Percentiles rank a stretch among this genome's conserved stretches.
Evolutionary conservation across 139 green algal genomes (phyloP).

Genomic region (Yamagishiella unicocca): DNA sequence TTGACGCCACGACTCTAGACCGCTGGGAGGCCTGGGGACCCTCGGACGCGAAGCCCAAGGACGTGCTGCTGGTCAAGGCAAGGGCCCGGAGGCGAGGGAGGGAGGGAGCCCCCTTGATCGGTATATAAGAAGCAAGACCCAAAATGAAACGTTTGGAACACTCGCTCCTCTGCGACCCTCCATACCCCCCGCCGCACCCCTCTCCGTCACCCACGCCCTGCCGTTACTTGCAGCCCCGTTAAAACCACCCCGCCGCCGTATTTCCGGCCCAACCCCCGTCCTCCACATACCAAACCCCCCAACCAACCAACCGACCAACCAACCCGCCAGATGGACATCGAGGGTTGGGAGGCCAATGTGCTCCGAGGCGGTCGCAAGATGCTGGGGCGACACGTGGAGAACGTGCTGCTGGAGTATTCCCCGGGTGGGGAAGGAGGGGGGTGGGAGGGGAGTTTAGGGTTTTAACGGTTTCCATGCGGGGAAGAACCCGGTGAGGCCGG

Average conservation of each 20-base stretch:
- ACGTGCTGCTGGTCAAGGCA: conserved; percentile 47
- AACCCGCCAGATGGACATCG: conserved; percentile 76
- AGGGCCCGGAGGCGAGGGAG: too few species aligned
- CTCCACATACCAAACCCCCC: neutral
- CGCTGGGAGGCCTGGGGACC: conserved; percentile 39
- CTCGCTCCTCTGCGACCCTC: too few species aligned
- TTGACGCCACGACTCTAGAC: conserved; percentile 24
- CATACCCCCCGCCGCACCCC: too few species aligned
- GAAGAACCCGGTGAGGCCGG: too few species aligned
- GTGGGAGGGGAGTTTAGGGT: neutral
- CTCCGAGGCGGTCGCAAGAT: conserved; percentile 39
- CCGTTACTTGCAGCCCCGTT: too few species aligned
- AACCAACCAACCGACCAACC: neutral
- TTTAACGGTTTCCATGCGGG: too few species aligned
- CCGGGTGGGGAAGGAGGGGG: conserved; percentile 58
- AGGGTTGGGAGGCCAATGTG: conserved; percentile 79
- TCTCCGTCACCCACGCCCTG: too few species aligned
- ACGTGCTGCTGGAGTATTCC: conserved; percentile 79
- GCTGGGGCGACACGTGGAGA: conserved; percentile 17
- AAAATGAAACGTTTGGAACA: too few species aligned
- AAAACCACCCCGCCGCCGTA: too few species aligned
- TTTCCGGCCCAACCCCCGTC: neutral
- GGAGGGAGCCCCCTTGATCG: too few species aligned
- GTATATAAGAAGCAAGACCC: too few species aligned
- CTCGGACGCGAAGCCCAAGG: neutral